These are phyloP conservation scores for Tubosaeta sp. DNA, from an alignment of 768 basidiomycete genomes.

Conservation along the genomic window DNA sequence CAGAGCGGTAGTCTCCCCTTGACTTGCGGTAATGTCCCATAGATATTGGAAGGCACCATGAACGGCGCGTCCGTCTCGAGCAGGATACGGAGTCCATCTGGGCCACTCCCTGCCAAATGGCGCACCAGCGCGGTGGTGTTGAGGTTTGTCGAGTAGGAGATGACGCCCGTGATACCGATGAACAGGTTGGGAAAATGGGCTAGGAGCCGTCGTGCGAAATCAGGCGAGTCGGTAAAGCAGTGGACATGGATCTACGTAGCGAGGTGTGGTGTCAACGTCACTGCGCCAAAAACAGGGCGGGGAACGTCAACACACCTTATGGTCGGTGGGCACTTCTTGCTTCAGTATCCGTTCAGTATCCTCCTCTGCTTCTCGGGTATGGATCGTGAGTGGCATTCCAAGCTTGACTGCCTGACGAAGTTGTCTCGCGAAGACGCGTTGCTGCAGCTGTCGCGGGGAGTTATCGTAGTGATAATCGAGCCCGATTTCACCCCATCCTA, in stretches of 20 bases:
- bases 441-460: slow-evolving; percentile 68
- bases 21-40: slow-evolving; percentile 44
- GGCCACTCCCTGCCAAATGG: slow-evolving; percentile 36
- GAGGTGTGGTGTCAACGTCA: neutral
- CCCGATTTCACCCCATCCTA: slow-evolving; percentile 88
- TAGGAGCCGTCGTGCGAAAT: slow-evolving; percentile 65
- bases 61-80: slow-evolving; percentile 87
- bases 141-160: slow-evolving; percentile 71
- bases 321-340: slow-evolving; percentile 65
- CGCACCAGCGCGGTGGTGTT: slow-evolving; percentile 69
- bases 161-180: slow-evolving; percentile 84
- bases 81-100: slow-evolving; percentile 44
- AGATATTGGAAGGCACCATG: slow-evolving; percentile 79
- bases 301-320: slow-evolving; percentile 42
- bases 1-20: slow-evolving; percentile 66
- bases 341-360: slow-evolving; percentile 79
- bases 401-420: slow-evolving; percentile 62
- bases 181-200: slow-evolving; percentile 77
- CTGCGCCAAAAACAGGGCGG: neutral
- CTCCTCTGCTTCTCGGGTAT: slow-evolving; percentile 81
- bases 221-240: slow-evolving; percentile 82
- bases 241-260: slow-evolving; percentile 70
- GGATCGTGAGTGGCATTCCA: slow-evolving; percentile 77
- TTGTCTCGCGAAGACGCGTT: slow-evolving; percentile 61
- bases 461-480: slow-evolving; percentile 83